Conservation (phyloP, 306 rosid genomes). For the Ziziphus jujuba region DNA sequence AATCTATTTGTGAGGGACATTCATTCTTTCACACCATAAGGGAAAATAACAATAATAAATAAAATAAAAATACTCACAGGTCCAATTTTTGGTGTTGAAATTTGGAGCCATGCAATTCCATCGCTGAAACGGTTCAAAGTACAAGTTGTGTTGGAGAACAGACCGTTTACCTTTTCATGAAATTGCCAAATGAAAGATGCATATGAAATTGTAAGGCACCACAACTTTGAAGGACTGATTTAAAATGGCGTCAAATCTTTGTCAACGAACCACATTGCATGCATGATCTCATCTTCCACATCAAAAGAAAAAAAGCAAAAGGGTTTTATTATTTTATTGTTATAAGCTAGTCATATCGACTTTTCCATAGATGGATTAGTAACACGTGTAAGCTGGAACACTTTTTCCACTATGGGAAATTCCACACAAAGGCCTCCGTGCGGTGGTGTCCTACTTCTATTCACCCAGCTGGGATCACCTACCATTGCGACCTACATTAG, state of each 20-base stretch:
- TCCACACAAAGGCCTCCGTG: conserved; percentile 16
- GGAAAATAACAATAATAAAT: too few relatives aligned
- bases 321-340: too few relatives aligned
- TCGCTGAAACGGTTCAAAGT: too few relatives aligned
- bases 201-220: too few relatives aligned
- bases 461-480: neutral
- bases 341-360: neutral
- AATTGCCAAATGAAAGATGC: too few relatives aligned
- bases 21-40: neutral
- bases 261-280: conserved; percentile 12
- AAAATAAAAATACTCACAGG: too few relatives aligned
- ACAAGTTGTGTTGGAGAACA: too few relatives aligned
- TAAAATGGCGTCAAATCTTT: conserved; percentile 11
- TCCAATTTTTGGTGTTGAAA: too few relatives aligned
- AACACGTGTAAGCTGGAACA: conserved; percentile 11
- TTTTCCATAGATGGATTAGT: neutral
- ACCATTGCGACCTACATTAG: neutral
- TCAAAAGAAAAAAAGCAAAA: too few relatives aligned
- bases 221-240: too few relatives aligned
- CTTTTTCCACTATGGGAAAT: neutral
- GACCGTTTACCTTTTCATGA: too few relatives aligned
- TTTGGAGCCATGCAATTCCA: too few relatives aligned
- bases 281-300: conserved; percentile 8
- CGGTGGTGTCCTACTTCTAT: neutral
- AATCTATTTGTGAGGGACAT: neutral